Evolutionary conservation across 2,329 filamentous ascomycete genomes (phyloP).

Genomic region (Didymosphaeria variabile): DNA sequence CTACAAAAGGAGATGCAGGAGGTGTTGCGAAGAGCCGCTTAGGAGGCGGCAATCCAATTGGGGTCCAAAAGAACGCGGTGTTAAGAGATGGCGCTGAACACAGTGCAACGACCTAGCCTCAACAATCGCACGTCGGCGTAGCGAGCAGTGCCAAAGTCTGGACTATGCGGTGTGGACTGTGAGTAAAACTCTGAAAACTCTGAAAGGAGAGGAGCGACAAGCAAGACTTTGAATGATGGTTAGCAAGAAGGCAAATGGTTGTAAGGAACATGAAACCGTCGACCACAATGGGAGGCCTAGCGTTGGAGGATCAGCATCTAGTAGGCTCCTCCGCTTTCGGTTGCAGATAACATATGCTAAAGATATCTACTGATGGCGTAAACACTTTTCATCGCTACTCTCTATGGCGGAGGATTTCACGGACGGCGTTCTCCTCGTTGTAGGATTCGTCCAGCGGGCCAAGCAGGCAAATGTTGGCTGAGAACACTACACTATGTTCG

Average conservation of each 20-base stretch:
- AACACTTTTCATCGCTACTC: neutral
- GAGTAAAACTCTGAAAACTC: too few relatives aligned
- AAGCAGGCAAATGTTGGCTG: neutral
- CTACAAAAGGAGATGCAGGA: constrained; percentile 8
- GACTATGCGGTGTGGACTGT: neutral
- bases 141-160: neutral
- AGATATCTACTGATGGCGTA: constrained; percentile 7
- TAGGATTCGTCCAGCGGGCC: constrained; percentile 1
- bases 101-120: neutral
- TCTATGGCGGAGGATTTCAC: neutral
- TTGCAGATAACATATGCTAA: constrained; percentile 1
- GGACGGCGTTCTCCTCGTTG: neutral
- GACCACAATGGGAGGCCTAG: neutral
- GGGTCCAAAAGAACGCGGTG: constrained; percentile 9
- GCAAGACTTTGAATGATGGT: neutral
- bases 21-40: neutral
- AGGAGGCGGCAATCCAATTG: neutral
- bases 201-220: neutral
- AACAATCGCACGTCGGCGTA: neutral
- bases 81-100: constrained; percentile 1
- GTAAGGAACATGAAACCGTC: neutral
- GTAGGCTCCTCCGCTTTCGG: neutral
- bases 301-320: neutral
- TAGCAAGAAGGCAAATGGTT: constrained; percentile 4
- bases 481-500: neutral